Percentiles rank a stretch among this genome's conserved stretches.
Evolutionary conservation across 225 moss, liverwort and hornwort species (phyloP).

Genomic region (Pseudisothecium myosuroides): DNA sequence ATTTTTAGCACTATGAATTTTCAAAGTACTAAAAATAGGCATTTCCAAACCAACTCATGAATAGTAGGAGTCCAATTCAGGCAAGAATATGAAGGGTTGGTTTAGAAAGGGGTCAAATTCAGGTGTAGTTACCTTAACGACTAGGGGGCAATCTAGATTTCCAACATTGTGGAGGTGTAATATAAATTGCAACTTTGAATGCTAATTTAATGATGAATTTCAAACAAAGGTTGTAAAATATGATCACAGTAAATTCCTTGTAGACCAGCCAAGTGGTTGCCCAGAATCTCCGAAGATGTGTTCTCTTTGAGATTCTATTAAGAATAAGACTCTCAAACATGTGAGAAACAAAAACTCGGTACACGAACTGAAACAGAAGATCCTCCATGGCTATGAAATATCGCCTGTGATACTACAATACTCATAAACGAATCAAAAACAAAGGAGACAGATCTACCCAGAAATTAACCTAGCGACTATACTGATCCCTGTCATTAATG

Average conservation of each 20-base stretch:
- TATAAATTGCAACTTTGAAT: neutral
- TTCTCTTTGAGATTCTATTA: neutral
- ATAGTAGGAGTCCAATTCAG: neutral
- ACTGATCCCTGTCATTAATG: constrained; percentile 82
- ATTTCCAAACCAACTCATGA: neutral
- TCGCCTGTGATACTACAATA: neutral
- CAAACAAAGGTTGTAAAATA: neutral
- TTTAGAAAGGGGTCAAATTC: neutral
- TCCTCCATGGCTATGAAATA: neutral
- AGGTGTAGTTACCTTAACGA: neutral
- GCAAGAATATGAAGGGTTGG: neutral
- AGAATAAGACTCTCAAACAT: neutral
- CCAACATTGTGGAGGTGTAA: neutral
- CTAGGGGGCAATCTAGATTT: neutral
- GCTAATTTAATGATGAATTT: neutral
- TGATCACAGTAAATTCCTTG: neutral
- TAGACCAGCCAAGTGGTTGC: neutral
- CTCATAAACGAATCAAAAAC: neutral
- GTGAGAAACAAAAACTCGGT: neutral
- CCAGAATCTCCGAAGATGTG: neutral
- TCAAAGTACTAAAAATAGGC: neutral
- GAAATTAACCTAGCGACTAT: constrained; percentile 51
- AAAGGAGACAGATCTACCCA: neutral
- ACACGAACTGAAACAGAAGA: neutral
- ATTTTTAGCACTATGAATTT: neutral